Base-by-base conservation (phyloP, 108 stramenopile species). In the Cyclostephanos tholiformis region DNA sequence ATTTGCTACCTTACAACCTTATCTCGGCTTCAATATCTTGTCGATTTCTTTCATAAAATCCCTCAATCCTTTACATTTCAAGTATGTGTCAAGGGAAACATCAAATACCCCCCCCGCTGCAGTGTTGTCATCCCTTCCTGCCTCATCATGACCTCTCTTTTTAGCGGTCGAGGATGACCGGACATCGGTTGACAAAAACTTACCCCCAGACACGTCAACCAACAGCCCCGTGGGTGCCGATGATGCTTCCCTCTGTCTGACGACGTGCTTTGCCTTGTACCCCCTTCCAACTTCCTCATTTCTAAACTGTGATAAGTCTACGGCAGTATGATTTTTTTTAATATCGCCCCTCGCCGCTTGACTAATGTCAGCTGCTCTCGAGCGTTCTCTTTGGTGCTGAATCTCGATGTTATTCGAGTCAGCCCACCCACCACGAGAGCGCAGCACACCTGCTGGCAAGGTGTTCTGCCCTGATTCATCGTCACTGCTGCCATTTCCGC, bases 191-290 rank as follows among this genome's bases (percentile, higher is more conserved):
- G 25, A 25, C 46, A 44, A 29, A 56, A 70, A 77, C 1, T n/a
- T 57, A 53, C 74, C 68, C 35, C 74, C 79, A 17, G 80, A 76
- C 84, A 89, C 85, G 52, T 89, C n/a, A n/a, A n/a, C 85, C 43
- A 77, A 60, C 14, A 85, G 51, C 26, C 57, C 60, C 12, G 63
- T 26, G 12, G 43, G 11, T n/a, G 48, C 52, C 27, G 39, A 23
- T 13, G 25, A n/a, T 20, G 72, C 66, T n/a, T 51, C 53, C 67
- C 51, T 77, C 68, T 95, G 93, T 25, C 93, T 80, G 17, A 95
- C 77, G 1, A 95, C 93, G 82, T 89, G 87, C 59, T 78, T 83
- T 8, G 93, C 93, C 82, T 95, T 89, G 66, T 95, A 95, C 36
- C 93, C 93, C 67, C 77, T 78, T 0, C 93, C 93, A 1, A 95